Base-by-base conservation (phyloP, 2,329 filamentous ascomycete species). In the Helotiales sp. region DNA sequence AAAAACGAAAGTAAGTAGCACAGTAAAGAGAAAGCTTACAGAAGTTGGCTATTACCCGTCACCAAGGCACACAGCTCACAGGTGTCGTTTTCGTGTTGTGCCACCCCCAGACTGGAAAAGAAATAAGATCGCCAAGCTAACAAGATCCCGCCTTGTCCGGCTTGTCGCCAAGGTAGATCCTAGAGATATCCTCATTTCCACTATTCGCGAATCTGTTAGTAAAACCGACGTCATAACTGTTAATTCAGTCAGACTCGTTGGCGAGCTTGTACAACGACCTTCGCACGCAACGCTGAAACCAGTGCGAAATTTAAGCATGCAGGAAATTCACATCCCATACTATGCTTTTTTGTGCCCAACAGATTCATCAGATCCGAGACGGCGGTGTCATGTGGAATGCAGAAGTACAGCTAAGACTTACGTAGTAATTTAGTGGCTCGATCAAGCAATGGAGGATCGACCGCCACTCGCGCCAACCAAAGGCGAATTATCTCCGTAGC, bases 141-240 rank as follows among this genome's bases (percentile, higher is more conserved):
- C 28, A 60, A 43, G 52, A 47, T 45, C 15, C 34, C 57, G 57
- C 20, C 37, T 37, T 45, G 26, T 8, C 57, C 37, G 24, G 37
- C 34, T 60, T 24, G 57, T 45, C 26, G 57, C 57, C 34, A 60
- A 60, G 57, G 57, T 43, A 59, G 34, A 60, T 60, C 57, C 40
- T 43, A 45, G 57, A 45, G 28, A 47, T 45, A 59, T 47, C 40
- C n/a, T 45, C 37, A 58, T 37, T 58, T 40, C 32, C n/a, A n/a
- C n/a, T n/a, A n/a, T n/a, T n/a, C n/a, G n/a, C n/a, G n/a, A 28
- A 22, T 17, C 1, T 20, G 1, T 58, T 43, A 43, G 34, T 24
- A 32, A 58, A 22, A 40, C 37, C 22, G 15, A 58, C 55, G 24
- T 43, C 32, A 40, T 26, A 26, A 11, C 28, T 43, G 22, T 40